Base-by-base conservation (phyloP, 2,329 filamentous ascomycete genomes). In the Sporothrix inflata region DNA sequence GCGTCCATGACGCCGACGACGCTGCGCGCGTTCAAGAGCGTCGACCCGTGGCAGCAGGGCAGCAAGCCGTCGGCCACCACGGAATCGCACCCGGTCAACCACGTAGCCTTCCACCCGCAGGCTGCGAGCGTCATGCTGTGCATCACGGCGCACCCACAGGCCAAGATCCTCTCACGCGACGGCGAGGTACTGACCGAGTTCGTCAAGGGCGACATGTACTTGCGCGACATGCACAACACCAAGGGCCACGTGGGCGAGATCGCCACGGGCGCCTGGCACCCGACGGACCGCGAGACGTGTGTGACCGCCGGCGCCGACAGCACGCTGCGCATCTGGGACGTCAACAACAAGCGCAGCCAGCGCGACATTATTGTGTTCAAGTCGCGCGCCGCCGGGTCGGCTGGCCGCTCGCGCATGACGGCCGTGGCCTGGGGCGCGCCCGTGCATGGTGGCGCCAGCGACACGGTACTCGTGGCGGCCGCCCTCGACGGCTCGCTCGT, bases 121-220 rank as follows among this genome's bases (percentile, higher is more conserved):
- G 91, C 93, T 1, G 93, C 94, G 11, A 88, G 90, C 74, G 89
- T 92, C 74, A 90, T 99, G 73, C 88, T 99, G 45, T 97, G 96
- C 76, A 86, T 98, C 60, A 92, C 94, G 8, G 94, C 95, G 7
- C 93, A 95, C 53, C 91, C 95, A 1, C 95, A 98, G 80, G 93
- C 95, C 14, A 94, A 94, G 80, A 90, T 99, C 30, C 86, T 98
- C 80, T 93, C 89, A 77, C 90, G 96, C 78, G 95, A 99, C 83
- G 96, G 96, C 51, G 93, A 97, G 60, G 86, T 92, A 8, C 77
- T 97, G 66, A 91, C 91, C 0, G 94, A 98, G 78, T 98, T 97
- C 76, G 91, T 94, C 76, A 99, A 99, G 82, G 96, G 96, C 61
- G 96, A 99, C 80, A 98, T 98, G 94, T 99, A 99, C 78, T 83